Evolutionary conservation across 331 rosid genomes (phyloP), one percentile per base, ranked within the genome.

Genomic region (Erythrophleum ivorense): DNA sequence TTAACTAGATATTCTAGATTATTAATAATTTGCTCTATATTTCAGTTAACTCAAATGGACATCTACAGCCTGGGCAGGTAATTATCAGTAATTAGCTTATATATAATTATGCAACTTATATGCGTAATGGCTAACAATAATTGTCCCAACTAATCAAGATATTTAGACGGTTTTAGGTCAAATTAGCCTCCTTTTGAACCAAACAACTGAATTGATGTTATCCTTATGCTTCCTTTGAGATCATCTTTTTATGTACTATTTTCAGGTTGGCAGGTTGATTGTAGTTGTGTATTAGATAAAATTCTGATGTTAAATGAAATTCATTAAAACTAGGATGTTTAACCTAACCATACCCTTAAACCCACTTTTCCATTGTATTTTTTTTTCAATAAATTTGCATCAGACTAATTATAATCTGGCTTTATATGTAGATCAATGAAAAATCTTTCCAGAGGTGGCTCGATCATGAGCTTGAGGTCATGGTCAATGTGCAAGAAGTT

Each of bases 401-500:
- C n/a, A 19, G 19, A 38, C 34, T 15, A 73, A 46, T 7, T 75
- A 12, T 40, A 58, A 58, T 57, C 70, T 40, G 36, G 7, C 43
- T 58, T 38, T 57, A 0, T 75, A 3, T 82, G 64, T 71, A 94
- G 99, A 89, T 83, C 86, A 91, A 92, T 77, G 99, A 96, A 72
- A 96, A 96, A 78, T 89, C 97, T 87, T 81, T 94, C 80, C 99
- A 92, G 86, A 91, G 95, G 59, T 96, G 97, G 97, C 95, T 96
- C 80, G 99, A 96, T 84, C 97, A 96, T 13, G 99, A 96, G 89
- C 90, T 96, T 73, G 99, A 96, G 87, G 97, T 96, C 88, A 90
- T 94, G 97, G 98, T 96, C 86, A 89, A 96, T 81, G 97, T 92
- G 88, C 97, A 96, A 77, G 99, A 96, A 94, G 99, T 96, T 81